These are phyloP conservation scores for Globisporangium irregulare DNA, from an alignment of 352 stramenopile genomes.

Conservation along the genomic window DNA sequence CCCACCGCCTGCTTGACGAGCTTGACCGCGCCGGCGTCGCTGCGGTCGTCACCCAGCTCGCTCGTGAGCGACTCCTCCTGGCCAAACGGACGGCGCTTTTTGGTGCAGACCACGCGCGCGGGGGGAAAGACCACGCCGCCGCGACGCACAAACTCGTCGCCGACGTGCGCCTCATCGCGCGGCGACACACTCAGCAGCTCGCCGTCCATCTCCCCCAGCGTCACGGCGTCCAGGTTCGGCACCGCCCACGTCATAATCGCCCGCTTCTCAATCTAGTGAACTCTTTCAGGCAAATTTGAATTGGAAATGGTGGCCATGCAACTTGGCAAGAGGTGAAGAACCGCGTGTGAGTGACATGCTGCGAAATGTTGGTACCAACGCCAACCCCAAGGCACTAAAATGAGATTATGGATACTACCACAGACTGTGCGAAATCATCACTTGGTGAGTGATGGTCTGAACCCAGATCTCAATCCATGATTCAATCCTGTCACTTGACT, in stretches of 20 bases:
- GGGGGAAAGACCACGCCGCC: conserved; percentile 54
- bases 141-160: conserved; percentile 61
- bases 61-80: conserved; percentile 58
- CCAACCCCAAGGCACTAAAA: neutral
- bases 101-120: conserved; percentile 48
- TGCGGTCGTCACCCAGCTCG: conserved; percentile 31
- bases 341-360: neutral
- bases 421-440: neutral
- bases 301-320: neutral
- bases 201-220: conserved; percentile 67
- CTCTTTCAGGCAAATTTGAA: neutral
- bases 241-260: conserved; percentile 56
- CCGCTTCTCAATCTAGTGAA: neutral
- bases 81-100: conserved; percentile 51
- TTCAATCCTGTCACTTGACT: no score
- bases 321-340: neutral
- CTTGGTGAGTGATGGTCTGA: neutral
- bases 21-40: conserved; percentile 35
- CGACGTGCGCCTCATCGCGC: conserved; percentile 50
- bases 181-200: conserved; percentile 72
- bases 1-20: conserved; percentile 35
- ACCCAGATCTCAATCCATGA: neutral
- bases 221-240: conserved; percentile 63
- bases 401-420: neutral
- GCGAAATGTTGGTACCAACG: neutral